phyloP scores from a whole-genome alignment of 2,329 filamentous ascomycete species.

The Colletotrichum tamarilloi region DNA sequence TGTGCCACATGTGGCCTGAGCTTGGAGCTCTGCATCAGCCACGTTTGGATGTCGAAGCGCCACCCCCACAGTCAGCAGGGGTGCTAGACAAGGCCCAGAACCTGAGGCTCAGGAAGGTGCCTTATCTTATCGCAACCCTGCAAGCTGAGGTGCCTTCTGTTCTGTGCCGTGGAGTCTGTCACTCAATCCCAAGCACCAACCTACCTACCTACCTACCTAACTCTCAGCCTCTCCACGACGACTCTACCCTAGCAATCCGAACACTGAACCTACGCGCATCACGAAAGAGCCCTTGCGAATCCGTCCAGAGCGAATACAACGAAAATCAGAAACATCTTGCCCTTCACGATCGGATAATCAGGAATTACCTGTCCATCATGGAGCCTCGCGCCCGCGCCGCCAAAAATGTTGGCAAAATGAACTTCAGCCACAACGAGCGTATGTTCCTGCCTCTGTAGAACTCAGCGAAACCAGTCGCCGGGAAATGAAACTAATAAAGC shows the following conservation, averaged over 20 bases:
- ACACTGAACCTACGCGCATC: neutral
- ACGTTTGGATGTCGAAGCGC: neutral
- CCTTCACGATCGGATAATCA: neutral
- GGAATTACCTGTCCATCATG: constrained; percentile 60
- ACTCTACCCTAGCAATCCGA: neutral
- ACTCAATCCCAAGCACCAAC: neutral
- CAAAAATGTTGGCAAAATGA: constrained; percentile 86
- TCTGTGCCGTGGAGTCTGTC: constrained; percentile 20
- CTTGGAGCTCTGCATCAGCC: constrained; percentile 4
- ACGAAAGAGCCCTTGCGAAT: too few species aligned
- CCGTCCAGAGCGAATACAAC: neutral
- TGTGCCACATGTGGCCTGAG: constrained; percentile 21
- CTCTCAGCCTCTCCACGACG: neutral
- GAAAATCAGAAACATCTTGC: neutral
- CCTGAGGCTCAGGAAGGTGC: neutral
- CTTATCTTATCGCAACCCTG: too few species aligned
- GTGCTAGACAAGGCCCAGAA: neutral
- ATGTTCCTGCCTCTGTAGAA: constrained; percentile 44
- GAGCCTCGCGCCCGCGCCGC: constrained; percentile 82
- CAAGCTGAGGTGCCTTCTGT: neutral
- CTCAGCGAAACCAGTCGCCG: too few species aligned
- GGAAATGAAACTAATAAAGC: neutral
- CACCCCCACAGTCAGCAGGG: constrained; percentile 10
- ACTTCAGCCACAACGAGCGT: constrained; percentile 80
- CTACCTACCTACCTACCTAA: neutral